Base-by-base conservation (phyloP, 495 filamentous ascomycete genomes). In the Lophiostoma macrostomum region DNA sequence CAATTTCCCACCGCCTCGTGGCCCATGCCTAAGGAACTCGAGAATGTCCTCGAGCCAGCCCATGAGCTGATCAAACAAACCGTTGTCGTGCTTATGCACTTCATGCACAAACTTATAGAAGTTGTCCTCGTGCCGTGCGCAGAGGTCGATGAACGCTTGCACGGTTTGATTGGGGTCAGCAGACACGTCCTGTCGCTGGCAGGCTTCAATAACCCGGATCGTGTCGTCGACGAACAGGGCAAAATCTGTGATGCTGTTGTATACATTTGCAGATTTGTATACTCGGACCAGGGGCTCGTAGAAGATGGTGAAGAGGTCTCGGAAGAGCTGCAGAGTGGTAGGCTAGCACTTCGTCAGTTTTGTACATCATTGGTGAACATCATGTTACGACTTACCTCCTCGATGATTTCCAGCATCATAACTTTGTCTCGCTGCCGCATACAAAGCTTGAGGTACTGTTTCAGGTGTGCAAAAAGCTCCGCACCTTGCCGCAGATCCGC, bases 31-130 rank as follows among this genome's bases (percentile, higher is more conserved):
- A 28, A 98, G 73, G 73, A 96, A 98, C 34, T 90, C 86, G 12
- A 98, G 82, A 47, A 98, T 96, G n/a, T 85, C 85, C 69, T 98
- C 94, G 31, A 96, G 81, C 94, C 94, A 97, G 7, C 83, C 80
- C 93, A 98, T 98, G 14, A 98, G 75, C 60, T 90, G 86, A 22
- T 89, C 88, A 66, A 98, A 98, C 3, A 98, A 80, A 4, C 93
- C 93, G 60, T 98, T 91, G 67, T 98, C 93, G 67, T 98, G 93
- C n/a, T 87, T 81, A 67, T 98, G 93, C 0, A 97, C 93, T 70
- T 98, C 94, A 64, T 98, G 93, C 2, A 98, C 83, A 65, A 98
- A 98, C 65, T 95, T 96, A 76, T 98, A 98, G 67, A 98, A 95
- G 74, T 94, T 91, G 65, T 88, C 81, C 71, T 98, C 85, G 67